A percentile compares a stretch with the other conserved stretches of the same genome.
These are phyloP conservation scores for Digitaria exilis DNA, from an alignment of 202 grass and related monocot genomes.

Conservation along the genomic window DNA sequence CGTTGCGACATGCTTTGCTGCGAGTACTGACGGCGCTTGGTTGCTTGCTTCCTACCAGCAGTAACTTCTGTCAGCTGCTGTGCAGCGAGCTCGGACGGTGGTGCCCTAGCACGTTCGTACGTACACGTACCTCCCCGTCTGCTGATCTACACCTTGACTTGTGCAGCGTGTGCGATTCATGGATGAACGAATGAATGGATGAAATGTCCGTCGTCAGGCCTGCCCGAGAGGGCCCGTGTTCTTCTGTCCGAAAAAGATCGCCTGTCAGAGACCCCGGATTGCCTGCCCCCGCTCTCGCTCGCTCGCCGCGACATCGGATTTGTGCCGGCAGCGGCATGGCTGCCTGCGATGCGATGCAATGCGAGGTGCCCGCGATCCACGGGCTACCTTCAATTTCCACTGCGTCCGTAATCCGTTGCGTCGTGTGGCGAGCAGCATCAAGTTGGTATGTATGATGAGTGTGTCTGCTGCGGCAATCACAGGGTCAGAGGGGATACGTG, in stretches of 20 bases:
- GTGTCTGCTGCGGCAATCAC: no score
- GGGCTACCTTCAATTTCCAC: no score
- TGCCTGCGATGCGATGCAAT: no score
- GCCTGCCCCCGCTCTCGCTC: neutral
- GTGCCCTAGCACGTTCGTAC: neutral
- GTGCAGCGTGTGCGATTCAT: neutral
- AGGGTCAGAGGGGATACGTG: no score
- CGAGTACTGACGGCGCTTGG: neutral
- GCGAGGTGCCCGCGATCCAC: neutral
- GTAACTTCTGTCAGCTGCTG: neutral
- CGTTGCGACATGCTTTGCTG: neutral
- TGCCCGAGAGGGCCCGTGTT: neutral
- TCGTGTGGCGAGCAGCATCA: no score
- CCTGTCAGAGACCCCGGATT: neutral
- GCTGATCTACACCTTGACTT: conserved; percentile 4
- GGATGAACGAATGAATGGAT: neutral
- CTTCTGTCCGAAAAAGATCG: conserved; percentile 16
- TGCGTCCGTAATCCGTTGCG: no score
- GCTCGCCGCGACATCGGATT: no score
- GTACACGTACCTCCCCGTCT: neutral
- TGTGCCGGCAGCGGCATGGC: no score
- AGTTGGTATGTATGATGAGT: no score
- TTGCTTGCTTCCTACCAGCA: neutral
- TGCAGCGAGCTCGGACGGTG: neutral
- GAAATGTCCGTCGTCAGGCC: neutral